Evolutionary conservation across 2,329 filamentous ascomycete genomes (phyloP).

Genomic region (Plectosphaerella cucumerina): DNA sequence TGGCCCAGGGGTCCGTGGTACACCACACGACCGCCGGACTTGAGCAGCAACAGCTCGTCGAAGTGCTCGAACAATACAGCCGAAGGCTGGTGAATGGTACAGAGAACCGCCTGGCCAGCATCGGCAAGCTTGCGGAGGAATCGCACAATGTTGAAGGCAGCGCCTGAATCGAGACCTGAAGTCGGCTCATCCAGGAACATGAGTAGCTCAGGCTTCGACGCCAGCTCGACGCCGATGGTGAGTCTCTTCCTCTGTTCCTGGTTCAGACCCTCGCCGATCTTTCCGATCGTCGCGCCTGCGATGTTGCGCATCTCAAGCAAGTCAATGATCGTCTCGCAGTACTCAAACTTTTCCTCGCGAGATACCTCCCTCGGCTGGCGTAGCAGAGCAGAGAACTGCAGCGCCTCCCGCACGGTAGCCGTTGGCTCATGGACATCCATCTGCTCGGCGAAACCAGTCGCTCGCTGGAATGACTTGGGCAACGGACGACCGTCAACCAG

Average conservation of each 20-base stretch:
- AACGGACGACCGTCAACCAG: slow-evolving; percentile 70
- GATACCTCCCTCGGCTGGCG: slow-evolving; percentile 56
- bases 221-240: slow-evolving; percentile 53
- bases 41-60: slow-evolving; percentile 22
- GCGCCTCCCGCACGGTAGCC: slow-evolving; percentile 61
- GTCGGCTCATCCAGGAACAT: slow-evolving; percentile 63
- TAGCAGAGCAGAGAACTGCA: slow-evolving; percentile 62
- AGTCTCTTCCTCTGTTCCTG: slow-evolving; percentile 54
- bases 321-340: slow-evolving; percentile 65
- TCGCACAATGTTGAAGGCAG: slow-evolving; percentile 57
- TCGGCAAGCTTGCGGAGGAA: slow-evolving; percentile 59
- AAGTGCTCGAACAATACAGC: slow-evolving; percentile 14
- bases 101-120: slow-evolving; percentile 52
- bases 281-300: slow-evolving; percentile 61
- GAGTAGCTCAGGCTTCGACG: slow-evolving; percentile 53
- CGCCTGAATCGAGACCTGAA: slow-evolving; percentile 53
- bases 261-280: slow-evolving; percentile 54
- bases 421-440: slow-evolving; percentile 65
- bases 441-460: slow-evolving; percentile 66
- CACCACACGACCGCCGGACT: slow-evolving; percentile 30
- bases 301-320: slow-evolving; percentile 65
- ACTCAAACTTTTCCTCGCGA: slow-evolving; percentile 59
- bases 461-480: slow-evolving; percentile 73
- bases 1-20: slow-evolving; percentile 52
- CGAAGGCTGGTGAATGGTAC: slow-evolving; percentile 15